phyloP scores from a whole-genome alignment of 768 basidiomycete species.

The Pulveroboletus sp. region DNA sequence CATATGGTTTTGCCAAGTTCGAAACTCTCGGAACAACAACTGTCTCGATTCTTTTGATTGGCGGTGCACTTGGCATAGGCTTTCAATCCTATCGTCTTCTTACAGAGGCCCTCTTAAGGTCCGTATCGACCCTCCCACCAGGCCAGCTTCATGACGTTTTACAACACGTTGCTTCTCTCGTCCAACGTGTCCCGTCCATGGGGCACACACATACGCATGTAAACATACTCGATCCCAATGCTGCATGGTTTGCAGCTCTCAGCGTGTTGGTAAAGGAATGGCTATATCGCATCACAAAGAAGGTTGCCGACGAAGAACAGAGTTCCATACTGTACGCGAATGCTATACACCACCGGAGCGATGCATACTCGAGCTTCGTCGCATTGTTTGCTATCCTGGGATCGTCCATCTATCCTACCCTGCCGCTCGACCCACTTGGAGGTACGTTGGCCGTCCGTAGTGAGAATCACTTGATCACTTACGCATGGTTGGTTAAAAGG shows the following conservation, averaged over 20 bases:
- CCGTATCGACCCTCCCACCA: constrained; percentile 57
- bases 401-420: constrained; percentile 76
- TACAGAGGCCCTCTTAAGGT: constrained; percentile 63
- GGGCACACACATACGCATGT: constrained; percentile 52
- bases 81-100: constrained; percentile 88
- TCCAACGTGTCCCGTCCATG: constrained; percentile 49
- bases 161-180: constrained; percentile 48
- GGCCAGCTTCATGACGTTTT: constrained; percentile 64
- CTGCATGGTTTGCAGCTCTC: constrained; percentile 90
- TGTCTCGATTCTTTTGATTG: constrained; percentile 81
- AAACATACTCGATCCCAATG: constrained; percentile 78
- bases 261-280: constrained; percentile 87
- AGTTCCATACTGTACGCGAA: constrained; percentile 94
- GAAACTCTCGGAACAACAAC: constrained; percentile 93
- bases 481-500: constrained; percentile 40
- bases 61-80: constrained; percentile 79
- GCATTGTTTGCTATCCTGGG: constrained; percentile 91
- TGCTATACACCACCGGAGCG: constrained; percentile 95
- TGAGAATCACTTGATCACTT: neutral
- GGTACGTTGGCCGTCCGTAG: constrained; percentile 42
- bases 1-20: constrained; percentile 89
- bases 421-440: constrained; percentile 91
- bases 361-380: constrained; percentile 89
- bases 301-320: constrained; percentile 86
- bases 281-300: constrained; percentile 84